These are phyloP conservation scores for Achaetomium macrosporum DNA, from an alignment of 2,329 filamentous ascomycete species.

Conservation along the genomic window DNA sequence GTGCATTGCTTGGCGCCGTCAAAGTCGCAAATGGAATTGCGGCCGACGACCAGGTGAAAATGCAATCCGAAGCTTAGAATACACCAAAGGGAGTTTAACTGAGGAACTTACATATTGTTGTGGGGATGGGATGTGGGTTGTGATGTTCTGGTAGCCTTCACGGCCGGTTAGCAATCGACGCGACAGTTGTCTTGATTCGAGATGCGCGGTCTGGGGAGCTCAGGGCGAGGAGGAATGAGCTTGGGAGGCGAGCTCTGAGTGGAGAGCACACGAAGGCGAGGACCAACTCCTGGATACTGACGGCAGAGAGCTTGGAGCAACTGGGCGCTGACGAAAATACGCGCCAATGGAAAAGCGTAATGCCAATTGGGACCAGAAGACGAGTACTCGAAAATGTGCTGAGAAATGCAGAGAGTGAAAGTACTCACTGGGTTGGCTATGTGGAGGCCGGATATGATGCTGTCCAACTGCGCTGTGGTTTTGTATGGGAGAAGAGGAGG, in stretches of 20 bases:
- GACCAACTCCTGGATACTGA: conserved; percentile 12
- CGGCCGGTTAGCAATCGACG: conserved; percentile 15
- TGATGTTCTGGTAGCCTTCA: conserved; percentile 15
- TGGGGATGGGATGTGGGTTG: conserved; percentile 4
- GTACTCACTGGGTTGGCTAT: conserved; percentile 49
- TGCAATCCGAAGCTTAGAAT: conserved; percentile 33
- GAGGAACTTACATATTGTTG: conserved; percentile 2
- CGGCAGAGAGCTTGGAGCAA: conserved; percentile 3
- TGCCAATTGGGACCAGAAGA: conserved; percentile 8
- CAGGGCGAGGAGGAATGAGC: not conserved
- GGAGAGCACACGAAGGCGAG: conserved; percentile 11
- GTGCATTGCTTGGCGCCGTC: conserved; percentile 18
- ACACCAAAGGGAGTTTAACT: too few relatives aligned
- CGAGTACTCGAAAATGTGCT: conserved; percentile 39
- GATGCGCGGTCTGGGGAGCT: conserved; percentile 13
- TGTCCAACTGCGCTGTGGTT: conserved; percentile 34
- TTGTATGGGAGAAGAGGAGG: conserved; percentile 56
- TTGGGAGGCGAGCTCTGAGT: conserved; percentile 13
- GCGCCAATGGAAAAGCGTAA: conserved; percentile 8
- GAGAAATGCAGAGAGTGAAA: conserved; percentile 34
- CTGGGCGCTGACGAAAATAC: not conserved
- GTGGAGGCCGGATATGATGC: conserved; percentile 25
- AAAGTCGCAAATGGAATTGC: conserved; percentile 39
- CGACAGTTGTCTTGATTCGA: conserved; percentile 15
- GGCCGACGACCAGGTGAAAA: conserved; percentile 28